These are phyloP conservation scores for Fusarium pseudoanthophilum DNA, from an alignment of 2,329 filamentous ascomycete genomes.

Conservation along the genomic window DNA sequence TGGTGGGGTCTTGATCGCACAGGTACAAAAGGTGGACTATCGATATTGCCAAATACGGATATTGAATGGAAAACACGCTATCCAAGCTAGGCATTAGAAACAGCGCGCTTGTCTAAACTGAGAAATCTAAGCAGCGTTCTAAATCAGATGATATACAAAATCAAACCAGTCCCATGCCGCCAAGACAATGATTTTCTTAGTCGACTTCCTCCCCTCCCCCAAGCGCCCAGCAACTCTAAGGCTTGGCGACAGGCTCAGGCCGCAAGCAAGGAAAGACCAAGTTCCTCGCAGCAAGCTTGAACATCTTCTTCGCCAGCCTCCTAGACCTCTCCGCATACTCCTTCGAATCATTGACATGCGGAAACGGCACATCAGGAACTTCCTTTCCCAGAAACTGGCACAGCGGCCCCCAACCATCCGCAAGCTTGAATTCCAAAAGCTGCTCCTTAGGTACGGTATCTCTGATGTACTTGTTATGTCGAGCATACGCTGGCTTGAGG, in stretches of 20 bases:
- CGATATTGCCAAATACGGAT: background rate
- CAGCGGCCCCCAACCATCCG: conserved; percentile 49
- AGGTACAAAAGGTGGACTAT: background rate
- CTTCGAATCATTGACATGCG: conserved; percentile 42
- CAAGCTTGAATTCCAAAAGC: conserved; percentile 47
- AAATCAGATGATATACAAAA: background rate
- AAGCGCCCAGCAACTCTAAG: background rate
- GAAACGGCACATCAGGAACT: conserved; percentile 45
- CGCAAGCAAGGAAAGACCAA: conserved; percentile 9
- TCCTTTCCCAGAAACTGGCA: conserved; percentile 50
- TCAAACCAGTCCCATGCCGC: background rate
- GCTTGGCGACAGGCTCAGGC: background rate
- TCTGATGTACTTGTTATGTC: conserved; percentile 44
- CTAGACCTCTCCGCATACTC: conserved; percentile 2
- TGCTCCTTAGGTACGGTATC: conserved; percentile 33
- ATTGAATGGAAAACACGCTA: background rate
- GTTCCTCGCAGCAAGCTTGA: background rate
- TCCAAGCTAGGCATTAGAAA: background rate
- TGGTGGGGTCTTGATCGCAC: background rate
- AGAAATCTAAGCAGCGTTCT: background rate
- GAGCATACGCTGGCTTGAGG: conserved; percentile 35
- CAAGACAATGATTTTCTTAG: background rate
- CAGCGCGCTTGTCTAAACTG: background rate
- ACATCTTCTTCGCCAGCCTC: background rate
- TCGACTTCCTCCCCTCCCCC: fast-evolving